These are phyloP conservation scores for Neoboletus brunneissimus DNA, from an alignment of 768 basidiomycete species.

Conservation along the genomic window DNA sequence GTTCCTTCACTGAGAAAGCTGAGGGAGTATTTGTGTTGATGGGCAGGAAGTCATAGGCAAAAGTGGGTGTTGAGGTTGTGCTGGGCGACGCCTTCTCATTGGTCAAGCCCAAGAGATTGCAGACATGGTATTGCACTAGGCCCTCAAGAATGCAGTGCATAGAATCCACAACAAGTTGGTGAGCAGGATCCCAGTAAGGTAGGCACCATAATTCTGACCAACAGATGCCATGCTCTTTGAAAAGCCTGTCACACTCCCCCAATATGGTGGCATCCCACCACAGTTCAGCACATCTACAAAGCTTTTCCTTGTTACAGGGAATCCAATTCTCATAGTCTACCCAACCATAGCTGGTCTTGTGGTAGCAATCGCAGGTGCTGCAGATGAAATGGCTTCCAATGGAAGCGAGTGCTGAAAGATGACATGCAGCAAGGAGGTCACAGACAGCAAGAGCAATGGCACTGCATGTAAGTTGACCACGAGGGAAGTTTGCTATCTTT, in stretches of 20 bases:
- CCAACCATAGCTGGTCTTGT: slow-evolving; percentile 3
- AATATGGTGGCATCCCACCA: slow-evolving; percentile 13
- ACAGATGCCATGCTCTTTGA: slow-evolving; percentile 15
- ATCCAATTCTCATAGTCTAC: slow-evolving; percentile 18
- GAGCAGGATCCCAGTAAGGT: slow-evolving; percentile 27
- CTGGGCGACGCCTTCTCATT: not conserved
- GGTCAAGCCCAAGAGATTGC: slow-evolving; percentile 3
- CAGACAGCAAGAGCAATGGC: slow-evolving; percentile 31
- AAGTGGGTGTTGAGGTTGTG: not conserved
- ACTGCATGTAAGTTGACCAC: slow-evolving; percentile 22
- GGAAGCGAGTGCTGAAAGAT: slow-evolving; percentile 21
- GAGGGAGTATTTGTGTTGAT: not conserved
- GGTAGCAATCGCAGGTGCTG: slow-evolving; percentile 28
- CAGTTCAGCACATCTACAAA: slow-evolving; percentile 4
- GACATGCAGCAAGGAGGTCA: slow-evolving; percentile 36
- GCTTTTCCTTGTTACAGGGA: slow-evolving; percentile 3
- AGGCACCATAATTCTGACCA: slow-evolving; percentile 23
- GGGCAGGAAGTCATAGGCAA: not conserved
- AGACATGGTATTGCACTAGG: slow-evolving; percentile 1
- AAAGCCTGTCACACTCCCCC: not conserved
- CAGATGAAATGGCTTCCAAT: slow-evolving; percentile 29
- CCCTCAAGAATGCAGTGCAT: slow-evolving; percentile 30
- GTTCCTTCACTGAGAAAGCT: not conserved
- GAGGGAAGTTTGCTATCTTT: slow-evolving; percentile 8
- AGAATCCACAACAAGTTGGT: slow-evolving; percentile 19